Conservation (phyloP, 1,284 basidiomycete genomes). For the Moesziomyces antarcticus region DNA sequence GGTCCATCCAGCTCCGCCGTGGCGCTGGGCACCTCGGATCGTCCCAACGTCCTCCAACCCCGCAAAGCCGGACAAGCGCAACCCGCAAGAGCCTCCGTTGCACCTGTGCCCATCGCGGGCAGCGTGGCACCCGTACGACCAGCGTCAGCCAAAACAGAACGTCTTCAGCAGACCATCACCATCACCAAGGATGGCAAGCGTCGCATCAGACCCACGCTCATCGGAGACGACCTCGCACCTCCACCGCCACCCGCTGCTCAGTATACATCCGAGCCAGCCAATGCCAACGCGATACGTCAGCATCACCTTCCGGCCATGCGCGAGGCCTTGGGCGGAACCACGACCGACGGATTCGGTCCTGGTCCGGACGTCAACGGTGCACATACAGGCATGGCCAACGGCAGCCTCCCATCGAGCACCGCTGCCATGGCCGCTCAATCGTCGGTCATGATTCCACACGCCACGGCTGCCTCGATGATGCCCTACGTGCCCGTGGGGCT, state of each 20-base stretch:
- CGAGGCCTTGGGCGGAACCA: constrained; percentile 37
- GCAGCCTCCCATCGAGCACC: constrained; percentile 8
- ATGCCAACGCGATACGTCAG: constrained; percentile 8
- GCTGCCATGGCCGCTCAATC: constrained; percentile 1
- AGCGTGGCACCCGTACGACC: constrained; percentile 20
- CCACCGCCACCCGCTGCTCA: constrained; percentile 6
- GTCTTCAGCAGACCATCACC: constrained; percentile 67
- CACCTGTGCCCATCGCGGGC: constrained; percentile 29
- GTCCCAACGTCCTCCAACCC: constrained; percentile 62
- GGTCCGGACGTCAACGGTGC: constrained; percentile 14
- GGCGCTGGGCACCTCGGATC: constrained; percentile 18
- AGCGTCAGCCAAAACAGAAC: constrained; percentile 26
- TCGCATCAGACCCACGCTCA: constrained; percentile 74
- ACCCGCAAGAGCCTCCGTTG: constrained; percentile 22
- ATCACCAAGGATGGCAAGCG: constrained; percentile 73
- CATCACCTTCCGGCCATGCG: constrained; percentile 42
- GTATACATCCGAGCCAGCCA: constrained; percentile 16
- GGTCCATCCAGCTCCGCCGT: constrained; percentile 2
- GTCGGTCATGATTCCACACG: constrained; percentile 12
- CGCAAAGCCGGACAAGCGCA: constrained; percentile 54
- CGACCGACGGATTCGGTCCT: constrained; percentile 34
- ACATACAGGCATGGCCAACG: constrained; percentile 20
- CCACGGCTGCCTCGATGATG: constrained; percentile 28
- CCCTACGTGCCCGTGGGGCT: constrained; percentile 33
- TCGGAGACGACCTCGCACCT: constrained; percentile 59